Conservation (phyloP, 805 yeast genomes). For the Candida patagonica region DNA sequence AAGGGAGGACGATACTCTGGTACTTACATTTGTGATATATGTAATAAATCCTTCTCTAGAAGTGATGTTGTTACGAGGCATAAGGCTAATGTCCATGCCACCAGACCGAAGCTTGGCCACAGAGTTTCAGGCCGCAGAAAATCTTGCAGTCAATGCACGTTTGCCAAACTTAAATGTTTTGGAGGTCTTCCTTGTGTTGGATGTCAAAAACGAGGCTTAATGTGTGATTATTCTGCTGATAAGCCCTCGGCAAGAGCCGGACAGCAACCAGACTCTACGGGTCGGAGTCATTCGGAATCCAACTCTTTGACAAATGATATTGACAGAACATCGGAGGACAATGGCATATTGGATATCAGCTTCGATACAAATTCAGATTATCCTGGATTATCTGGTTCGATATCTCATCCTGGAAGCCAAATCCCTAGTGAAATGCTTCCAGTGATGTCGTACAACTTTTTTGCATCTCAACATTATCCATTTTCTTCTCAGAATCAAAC, state of each 20-base stretch:
- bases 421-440: too few species aligned
- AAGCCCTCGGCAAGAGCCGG: background rate
- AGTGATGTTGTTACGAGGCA: conserved; percentile 14
- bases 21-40: conserved; percentile 9
- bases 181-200: conserved; percentile 19
- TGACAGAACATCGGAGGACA: background rate
- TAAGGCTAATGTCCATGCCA: conserved; percentile 11
- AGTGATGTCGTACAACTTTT: too few species aligned
- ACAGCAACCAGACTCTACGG: background rate
- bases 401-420: too few species aligned
- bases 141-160: conserved; percentile 10
- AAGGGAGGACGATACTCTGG: conserved; percentile 1
- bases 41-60: conserved; percentile 9
- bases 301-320: background rate
- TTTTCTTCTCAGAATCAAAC: too few species aligned
- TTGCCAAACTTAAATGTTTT: conserved; percentile 17
- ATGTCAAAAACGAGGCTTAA: conserved; percentile 13
- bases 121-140: conserved; percentile 7
- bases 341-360: background rate
- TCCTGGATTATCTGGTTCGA: too few species aligned
- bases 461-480: too few species aligned
- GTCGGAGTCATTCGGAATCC: background rate
- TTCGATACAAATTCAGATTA: background rate
- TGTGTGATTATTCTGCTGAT: conserved; percentile 14
- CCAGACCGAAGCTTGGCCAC: conserved; percentile 1